Conservation (phyloP, 108 stramenopile species). For the Stephanodiscus triporus region DNA sequence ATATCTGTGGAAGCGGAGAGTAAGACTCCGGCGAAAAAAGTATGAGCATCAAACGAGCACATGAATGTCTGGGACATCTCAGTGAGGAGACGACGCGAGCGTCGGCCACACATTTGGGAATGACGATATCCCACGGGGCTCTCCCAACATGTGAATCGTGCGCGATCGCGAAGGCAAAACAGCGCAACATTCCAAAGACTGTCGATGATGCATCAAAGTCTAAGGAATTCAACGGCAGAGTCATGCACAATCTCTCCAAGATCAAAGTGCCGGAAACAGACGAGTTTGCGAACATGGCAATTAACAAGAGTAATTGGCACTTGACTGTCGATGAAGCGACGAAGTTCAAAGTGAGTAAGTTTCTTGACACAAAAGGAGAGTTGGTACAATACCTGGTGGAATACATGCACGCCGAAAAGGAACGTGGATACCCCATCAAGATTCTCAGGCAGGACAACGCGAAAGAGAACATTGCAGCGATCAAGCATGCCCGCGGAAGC, state of each 20-base stretch:
- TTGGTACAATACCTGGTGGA: slow-evolving; percentile 9
- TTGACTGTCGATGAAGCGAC: slow-evolving; percentile 28
- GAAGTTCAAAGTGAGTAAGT: slow-evolving; percentile 12
- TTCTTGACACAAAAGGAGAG: slow-evolving; percentile 7
- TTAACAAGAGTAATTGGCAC: background rate
- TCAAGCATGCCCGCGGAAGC: slow-evolving; percentile 1
- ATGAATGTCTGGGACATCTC: background rate
- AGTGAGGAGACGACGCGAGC: background rate
- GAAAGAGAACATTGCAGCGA: slow-evolving; percentile 19
- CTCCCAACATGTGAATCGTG: no score
- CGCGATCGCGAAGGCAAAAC: slow-evolving; percentile 23
- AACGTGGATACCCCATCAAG: slow-evolving; percentile 9
- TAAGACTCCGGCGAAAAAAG: background rate
- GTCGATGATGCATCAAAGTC: background rate
- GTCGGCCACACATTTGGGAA: background rate
- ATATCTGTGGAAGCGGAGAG: background rate
- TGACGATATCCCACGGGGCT: slow-evolving; percentile 2
- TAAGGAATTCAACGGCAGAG: background rate
- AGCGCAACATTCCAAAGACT: slow-evolving; percentile 15
- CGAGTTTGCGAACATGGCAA: background rate
- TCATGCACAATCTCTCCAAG: slow-evolving; percentile 4
- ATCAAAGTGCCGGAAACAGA: background rate
- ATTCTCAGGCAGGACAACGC: slow-evolving; percentile 23
- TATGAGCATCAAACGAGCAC: background rate
- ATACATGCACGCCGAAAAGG: slow-evolving; percentile 7